phyloP scores from a whole-genome alignment of 768 basidiomycete genomes.

The Amanita inopinata region DNA sequence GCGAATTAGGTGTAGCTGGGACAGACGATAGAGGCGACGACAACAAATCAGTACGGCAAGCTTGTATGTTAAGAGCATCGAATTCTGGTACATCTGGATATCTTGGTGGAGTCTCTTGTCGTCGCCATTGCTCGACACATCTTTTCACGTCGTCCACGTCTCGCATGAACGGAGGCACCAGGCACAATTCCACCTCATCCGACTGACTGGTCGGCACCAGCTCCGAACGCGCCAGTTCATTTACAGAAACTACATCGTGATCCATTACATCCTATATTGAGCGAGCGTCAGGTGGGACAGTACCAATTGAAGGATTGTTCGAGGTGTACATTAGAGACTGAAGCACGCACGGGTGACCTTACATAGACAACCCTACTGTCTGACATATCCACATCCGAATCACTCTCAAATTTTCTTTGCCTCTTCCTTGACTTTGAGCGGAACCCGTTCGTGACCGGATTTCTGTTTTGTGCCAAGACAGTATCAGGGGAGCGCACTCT shows the following conservation, averaged over 20 bases:
- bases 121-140: conserved; percentile 35
- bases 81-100: conserved; percentile 9
- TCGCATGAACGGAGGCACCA: conserved; percentile 17
- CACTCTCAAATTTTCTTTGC: conserved; percentile 28
- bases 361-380: conserved; percentile 21
- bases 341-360: conserved; percentile 16
- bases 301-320: no score
- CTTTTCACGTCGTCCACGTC: conserved; percentile 22
- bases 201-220: conserved; percentile 59
- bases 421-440: conserved; percentile 15
- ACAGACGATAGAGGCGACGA: conserved; percentile 3
- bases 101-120: conserved; percentile 18
- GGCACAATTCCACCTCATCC: conserved; percentile 47
- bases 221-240: conserved; percentile 18
- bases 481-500: conserved; percentile 6
- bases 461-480: not conserved
- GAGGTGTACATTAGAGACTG: conserved; percentile 14
- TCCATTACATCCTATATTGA: no score
- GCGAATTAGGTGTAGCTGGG: conserved; percentile 2
- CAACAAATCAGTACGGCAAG: not conserved
- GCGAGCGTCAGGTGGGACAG: no score
- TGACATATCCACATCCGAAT: conserved; percentile 22
- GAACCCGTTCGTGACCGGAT: not conserved
- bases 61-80: conserved; percentile 10
- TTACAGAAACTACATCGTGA: conserved; percentile 14